Evolutionary conservation across 371 early-diverging fungal species (phyloP).

Genomic region (Mortierella sp.): DNA sequence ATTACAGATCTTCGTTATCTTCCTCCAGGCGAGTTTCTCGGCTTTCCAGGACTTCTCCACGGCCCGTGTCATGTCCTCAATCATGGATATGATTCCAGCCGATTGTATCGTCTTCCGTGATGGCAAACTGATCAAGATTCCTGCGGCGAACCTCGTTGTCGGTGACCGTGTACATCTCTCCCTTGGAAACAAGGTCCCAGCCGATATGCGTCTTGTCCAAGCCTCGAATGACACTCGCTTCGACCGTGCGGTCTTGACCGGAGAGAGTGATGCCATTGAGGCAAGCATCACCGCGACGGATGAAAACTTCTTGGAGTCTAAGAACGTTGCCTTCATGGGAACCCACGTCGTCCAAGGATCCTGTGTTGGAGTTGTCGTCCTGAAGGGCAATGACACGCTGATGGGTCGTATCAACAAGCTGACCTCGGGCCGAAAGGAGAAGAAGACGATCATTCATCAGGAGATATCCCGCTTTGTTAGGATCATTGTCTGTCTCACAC

Average conservation of each 20-base stretch:
- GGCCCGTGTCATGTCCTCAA: conserved; percentile 76
- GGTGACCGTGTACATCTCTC: conserved; percentile 73
- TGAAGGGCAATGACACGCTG: conserved; percentile 70
- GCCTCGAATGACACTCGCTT: conserved; percentile 69
- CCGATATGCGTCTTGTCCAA: conserved; percentile 71
- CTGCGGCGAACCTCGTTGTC: conserved; percentile 55
- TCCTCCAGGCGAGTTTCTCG: conserved; percentile 71
- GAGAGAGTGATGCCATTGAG: conserved; percentile 72
- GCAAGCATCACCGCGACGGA: conserved; percentile 66
- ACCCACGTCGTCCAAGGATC: conserved; percentile 72
- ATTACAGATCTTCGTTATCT: conserved; percentile 64
- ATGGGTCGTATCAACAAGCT: conserved; percentile 79
- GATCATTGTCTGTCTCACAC: conserved; percentile 70
- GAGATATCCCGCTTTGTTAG: conserved; percentile 78
- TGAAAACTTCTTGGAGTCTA: conserved; percentile 68
- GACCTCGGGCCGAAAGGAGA: conserved; percentile 54
- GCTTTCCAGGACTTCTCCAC: conserved; percentile 84
- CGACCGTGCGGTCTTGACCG: conserved; percentile 77
- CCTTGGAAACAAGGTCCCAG: conserved; percentile 77
- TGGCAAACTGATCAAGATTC: conserved; percentile 58
- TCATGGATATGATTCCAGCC: conserved; percentile 76
- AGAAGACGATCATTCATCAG: conserved; percentile 68
- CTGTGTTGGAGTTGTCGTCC: conserved; percentile 70
- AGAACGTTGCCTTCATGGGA: conserved; percentile 76
- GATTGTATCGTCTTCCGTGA: conserved; percentile 69